Conservation (phyloP, 2,329 filamentous ascomycete genomes). For the Monilinia fructicola region DNA sequence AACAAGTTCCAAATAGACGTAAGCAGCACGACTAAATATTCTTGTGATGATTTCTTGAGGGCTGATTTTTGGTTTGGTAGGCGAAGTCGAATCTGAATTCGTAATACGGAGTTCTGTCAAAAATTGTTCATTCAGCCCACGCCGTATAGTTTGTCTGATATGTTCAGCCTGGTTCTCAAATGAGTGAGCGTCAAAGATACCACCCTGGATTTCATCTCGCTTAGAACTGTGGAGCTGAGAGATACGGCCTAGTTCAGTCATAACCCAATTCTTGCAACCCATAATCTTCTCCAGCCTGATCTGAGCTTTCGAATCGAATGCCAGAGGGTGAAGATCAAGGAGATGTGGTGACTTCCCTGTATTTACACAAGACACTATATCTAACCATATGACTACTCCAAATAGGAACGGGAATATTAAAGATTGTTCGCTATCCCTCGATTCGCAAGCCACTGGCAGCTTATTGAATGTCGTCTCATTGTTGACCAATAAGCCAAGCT, state of each 20-base stretch:
- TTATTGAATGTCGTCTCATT: background rate
- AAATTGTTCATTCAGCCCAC: constrained; percentile 28
- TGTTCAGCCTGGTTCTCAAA: constrained; percentile 26
- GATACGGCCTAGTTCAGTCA: constrained; percentile 55
- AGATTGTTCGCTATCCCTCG: constrained; percentile 44
- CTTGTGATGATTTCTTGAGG: constrained; percentile 29
- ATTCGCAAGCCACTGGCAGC: background rate
- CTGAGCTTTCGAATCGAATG: constrained; percentile 44
- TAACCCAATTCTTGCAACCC: constrained; percentile 57
- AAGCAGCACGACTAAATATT: constrained; percentile 33
- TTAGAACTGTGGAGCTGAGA: constrained; percentile 57
- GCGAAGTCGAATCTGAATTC: constrained; percentile 3
- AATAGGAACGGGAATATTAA: constrained; percentile 48
- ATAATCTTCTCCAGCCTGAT: constrained; percentile 49
- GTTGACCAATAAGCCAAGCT: constrained; percentile 19
- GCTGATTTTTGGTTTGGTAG: background rate
- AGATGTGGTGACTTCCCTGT: constrained; percentile 47
- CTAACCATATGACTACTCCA: constrained; percentile 50
- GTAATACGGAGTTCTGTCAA: constrained; percentile 28
- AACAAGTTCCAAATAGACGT: constrained; percentile 36
- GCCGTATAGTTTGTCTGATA: constrained; percentile 33
- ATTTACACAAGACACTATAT: constrained; percentile 52
- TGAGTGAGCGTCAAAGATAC: constrained; percentile 23
- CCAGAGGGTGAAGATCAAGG: constrained; percentile 43
- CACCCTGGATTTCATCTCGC: constrained; percentile 44